phyloP scores from a whole-genome alignment of 2,329 filamentous ascomycete species.

The Ophiosphaerella narmari region DNA sequence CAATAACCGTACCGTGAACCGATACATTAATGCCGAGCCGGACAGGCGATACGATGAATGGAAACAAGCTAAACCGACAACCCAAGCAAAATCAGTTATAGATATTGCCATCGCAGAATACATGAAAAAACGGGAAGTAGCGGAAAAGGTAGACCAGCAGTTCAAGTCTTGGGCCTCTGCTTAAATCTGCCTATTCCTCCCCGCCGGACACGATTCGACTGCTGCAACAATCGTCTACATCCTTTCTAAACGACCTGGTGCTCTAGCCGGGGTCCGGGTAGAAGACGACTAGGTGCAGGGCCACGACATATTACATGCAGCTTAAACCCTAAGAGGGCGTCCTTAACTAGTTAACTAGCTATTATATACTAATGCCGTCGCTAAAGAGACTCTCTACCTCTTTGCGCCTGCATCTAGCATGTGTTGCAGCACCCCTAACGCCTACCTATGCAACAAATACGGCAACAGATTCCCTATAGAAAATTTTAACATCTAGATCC shows the following conservation, averaged over 20 bases:
- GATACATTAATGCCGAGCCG: constrained; percentile 16
- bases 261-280: constrained; percentile 23
- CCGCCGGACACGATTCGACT: constrained; percentile 39
- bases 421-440: constrained; percentile 4
- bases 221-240: constrained; percentile 34
- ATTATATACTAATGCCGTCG: constrained; percentile 34
- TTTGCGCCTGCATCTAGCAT: constrained; percentile 39
- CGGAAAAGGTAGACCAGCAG: constrained; percentile 9
- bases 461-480: constrained; percentile 18
- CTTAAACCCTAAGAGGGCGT: constrained; percentile 7
- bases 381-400: constrained; percentile 42
- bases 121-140: not conserved
- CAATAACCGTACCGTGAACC: constrained; percentile 13
- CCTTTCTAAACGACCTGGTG: constrained; percentile 31
- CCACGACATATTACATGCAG: constrained; percentile 4
- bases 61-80: not conserved
- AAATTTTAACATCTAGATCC: constrained; percentile 4
- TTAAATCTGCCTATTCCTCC: constrained; percentile 38
- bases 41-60: constrained; percentile 18
- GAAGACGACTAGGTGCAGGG: constrained; percentile 39
- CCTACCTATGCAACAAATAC: constrained; percentile 9
- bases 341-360: constrained; percentile 32
- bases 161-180: constrained; percentile 23
- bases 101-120: constrained; percentile 4
- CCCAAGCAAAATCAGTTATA: constrained; percentile 11